These are phyloP conservation scores for Populus alba DNA, from an alignment of 345 rosid genomes.

Conservation along the genomic window DNA sequence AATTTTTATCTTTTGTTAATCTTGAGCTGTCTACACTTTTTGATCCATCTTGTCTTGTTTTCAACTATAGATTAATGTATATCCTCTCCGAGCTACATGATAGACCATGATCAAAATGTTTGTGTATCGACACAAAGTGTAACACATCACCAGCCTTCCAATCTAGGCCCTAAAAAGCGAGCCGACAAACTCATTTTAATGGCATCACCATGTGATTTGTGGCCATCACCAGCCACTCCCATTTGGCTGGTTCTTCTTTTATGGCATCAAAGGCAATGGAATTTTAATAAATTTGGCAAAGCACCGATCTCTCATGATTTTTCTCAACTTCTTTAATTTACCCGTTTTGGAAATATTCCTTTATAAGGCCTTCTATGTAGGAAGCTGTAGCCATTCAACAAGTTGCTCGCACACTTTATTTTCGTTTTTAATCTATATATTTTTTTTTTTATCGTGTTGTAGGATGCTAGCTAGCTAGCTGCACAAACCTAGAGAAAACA, in stretches of 20 bases:
- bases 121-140: slow-evolving; percentile 25
- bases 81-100: slow-evolving; percentile 33
- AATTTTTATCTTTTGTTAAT: slow-evolving; percentile 1
- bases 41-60: slow-evolving; percentile 36
- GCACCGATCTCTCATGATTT: slow-evolving; percentile 19
- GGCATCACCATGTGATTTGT: slow-evolving; percentile 42
- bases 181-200: slow-evolving; percentile 57
- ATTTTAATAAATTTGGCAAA: background rate
- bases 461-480: background rate
- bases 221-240: slow-evolving; percentile 31
- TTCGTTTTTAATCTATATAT: background rate
- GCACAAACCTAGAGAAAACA: slow-evolving; percentile 22
- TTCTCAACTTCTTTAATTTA: slow-evolving; percentile 1
- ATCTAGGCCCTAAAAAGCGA: slow-evolving; percentile 45
- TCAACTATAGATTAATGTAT: slow-evolving; percentile 27
- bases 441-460: background rate
- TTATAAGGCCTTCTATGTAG: slow-evolving; percentile 16
- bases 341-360: slow-evolving; percentile 47
- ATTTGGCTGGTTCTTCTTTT: slow-evolving; percentile 21
- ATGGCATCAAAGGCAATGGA: background rate
- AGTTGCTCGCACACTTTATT: slow-evolving; percentile 20
- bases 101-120: slow-evolving; percentile 42
- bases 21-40: slow-evolving; percentile 12
- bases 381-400: slow-evolving; percentile 26
- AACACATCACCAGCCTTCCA: slow-evolving; percentile 28